phyloP scores from a whole-genome alignment of 192 early-diverging fungal species.

The Spinellus fusiger region DNA sequence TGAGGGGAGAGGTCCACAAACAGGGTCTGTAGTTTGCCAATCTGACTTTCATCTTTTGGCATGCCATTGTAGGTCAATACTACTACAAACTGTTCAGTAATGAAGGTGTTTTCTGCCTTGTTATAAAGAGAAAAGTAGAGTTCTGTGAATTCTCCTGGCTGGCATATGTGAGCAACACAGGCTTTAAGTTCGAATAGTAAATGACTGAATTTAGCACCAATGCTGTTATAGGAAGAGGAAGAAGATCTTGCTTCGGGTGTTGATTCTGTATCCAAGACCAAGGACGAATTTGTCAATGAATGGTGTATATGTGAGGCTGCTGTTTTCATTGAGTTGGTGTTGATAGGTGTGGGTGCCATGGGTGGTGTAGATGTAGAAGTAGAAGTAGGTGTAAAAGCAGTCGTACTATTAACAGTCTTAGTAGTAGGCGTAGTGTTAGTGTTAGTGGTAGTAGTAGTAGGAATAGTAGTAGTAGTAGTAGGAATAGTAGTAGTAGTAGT shows the following conservation, averaged over 20 bases:
- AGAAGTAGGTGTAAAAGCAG: not conserved
- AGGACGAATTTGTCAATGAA: not conserved
- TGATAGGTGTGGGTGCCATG: too few relatives aligned
- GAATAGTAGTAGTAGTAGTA: not conserved
- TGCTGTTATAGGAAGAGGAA: not conserved
- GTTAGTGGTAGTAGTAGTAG: not conserved
- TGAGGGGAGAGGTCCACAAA: conserved; percentile 53
- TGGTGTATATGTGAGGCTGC: not conserved
- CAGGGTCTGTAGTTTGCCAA: conserved; percentile 44
- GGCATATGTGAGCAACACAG: conserved; percentile 51
- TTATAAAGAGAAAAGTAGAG: conserved; percentile 57
- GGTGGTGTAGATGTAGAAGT: not conserved
- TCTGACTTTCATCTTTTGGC: conserved; percentile 38
- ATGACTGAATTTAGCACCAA: conserved; percentile 38
- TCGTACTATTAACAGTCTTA: not conserved
- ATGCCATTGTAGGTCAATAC: conserved; percentile 48
- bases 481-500: not conserved
- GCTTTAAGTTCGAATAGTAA: conserved; percentile 53
- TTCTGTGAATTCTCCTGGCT: conserved; percentile 55
- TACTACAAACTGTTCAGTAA: conserved; percentile 60
- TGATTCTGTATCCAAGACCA: too few relatives aligned
- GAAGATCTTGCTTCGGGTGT: not conserved
- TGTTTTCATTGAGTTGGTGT: not conserved
- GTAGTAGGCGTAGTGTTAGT: not conserved
- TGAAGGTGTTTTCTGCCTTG: conserved; percentile 30